Conservation (phyloP, 768 basidiomycete genomes). For the Boletus fagicola region DNA sequence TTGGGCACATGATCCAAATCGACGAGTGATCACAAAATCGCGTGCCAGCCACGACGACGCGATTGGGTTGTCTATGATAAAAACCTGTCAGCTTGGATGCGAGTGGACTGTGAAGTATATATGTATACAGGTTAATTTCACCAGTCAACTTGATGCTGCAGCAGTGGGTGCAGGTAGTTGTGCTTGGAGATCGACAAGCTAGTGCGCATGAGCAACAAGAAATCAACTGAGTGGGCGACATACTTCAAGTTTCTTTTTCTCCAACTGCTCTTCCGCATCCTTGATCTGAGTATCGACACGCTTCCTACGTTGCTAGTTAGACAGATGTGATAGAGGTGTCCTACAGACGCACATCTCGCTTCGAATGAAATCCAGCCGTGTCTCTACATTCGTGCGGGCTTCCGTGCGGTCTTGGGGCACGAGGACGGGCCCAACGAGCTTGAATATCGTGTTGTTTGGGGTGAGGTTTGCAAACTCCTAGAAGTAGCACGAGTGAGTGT, state of each 20-base stretch:
- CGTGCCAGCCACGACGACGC: not conserved
- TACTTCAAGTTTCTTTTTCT: constrained; percentile 84
- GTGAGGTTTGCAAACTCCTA: constrained; percentile 84
- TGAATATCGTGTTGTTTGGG: constrained; percentile 79
- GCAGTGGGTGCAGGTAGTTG: constrained; percentile 44
- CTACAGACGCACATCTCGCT: constrained; percentile 70
- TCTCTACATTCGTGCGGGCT: constrained; percentile 85
- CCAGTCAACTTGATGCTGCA: constrained; percentile 7
- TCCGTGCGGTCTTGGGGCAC: constrained; percentile 87
- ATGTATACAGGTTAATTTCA: not conserved
- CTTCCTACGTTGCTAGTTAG: constrained; percentile 45
- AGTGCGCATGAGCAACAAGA: constrained; percentile 14
- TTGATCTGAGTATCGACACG: constrained; percentile 81
- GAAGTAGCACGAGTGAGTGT: constrained; percentile 1
- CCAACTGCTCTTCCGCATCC: constrained; percentile 71
- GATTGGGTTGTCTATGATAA: not conserved
- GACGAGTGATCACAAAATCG: not conserved
- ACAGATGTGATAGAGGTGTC: not conserved
- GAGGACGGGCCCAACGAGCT: constrained; percentile 87
- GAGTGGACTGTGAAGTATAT: not conserved
- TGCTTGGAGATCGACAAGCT: constrained; percentile 70
- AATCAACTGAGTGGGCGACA: not conserved
- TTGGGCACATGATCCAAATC: not conserved
- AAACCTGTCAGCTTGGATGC: not conserved
- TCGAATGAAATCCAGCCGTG: constrained; percentile 83